phyloP scores from a whole-genome alignment of 257 asterid species.

The Orobanche coerulescens region DNA sequence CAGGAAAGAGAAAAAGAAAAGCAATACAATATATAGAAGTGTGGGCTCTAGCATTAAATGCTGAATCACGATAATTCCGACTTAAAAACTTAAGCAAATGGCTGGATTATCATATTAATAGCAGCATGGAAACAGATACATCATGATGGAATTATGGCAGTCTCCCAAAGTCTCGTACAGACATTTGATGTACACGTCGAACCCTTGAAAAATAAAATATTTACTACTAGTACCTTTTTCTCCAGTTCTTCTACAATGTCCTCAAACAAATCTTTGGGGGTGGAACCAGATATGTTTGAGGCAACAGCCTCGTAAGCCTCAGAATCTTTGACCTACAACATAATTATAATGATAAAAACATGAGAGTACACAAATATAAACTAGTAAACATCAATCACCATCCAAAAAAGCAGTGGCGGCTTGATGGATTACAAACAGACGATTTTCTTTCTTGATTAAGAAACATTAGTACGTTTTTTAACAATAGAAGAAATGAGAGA shows the following conservation, averaged over 20 bases:
- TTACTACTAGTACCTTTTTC: constrained; percentile 45
- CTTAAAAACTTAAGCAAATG: neutral
- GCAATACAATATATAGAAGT: neutral
- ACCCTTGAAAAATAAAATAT: neutral
- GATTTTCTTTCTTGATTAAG: neutral
- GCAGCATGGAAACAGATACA: too few species aligned
- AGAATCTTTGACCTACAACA: constrained; percentile 65
- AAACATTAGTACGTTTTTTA: neutral
- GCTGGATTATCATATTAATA: neutral
- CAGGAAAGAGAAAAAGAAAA: neutral
- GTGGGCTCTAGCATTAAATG: constrained; percentile 9
- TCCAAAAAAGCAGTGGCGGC: neutral
- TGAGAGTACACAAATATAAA: constrained; percentile 4
- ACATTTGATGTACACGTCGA: too few species aligned
- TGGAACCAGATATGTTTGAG: constrained; percentile 75
- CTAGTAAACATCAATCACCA: neutral
- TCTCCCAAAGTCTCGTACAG: too few species aligned
- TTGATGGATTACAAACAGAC: constrained; percentile 5
- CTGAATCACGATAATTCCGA: constrained; percentile 3
- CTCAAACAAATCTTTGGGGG: constrained; percentile 91
- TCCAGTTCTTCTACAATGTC: constrained; percentile 76
- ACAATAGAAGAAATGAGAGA: constrained; percentile 3
- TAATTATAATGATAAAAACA: constrained; percentile 14
- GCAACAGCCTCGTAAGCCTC: constrained; percentile 81
- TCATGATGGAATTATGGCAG: too few species aligned